phyloP scores from a whole-genome alignment of 2,329 filamentous ascomycete species.

The Venturia asperata region DNA sequence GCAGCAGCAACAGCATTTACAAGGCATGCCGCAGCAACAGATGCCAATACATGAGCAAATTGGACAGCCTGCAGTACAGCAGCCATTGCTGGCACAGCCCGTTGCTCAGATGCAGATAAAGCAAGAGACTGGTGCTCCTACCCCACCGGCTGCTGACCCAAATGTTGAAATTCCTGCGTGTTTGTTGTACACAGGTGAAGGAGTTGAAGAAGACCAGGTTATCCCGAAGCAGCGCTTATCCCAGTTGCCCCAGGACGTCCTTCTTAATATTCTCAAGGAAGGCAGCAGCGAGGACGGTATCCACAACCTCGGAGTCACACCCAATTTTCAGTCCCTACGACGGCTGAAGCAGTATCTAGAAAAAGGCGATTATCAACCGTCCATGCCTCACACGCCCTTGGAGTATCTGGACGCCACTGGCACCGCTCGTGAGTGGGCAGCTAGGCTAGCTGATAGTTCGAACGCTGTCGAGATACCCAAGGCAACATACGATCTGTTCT shows the following conservation, averaged over 20 bases:
- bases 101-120: not conserved
- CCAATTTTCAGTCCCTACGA: slow-evolving; percentile 18
- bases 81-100: not conserved
- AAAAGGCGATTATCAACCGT: slow-evolving; percentile 17
- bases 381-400: slow-evolving; percentile 11
- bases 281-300: slow-evolving; percentile 11
- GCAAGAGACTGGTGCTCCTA: not conserved
- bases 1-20: not conserved
- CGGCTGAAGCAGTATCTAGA: slow-evolving; percentile 19
- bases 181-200: slow-evolving; percentile 16
- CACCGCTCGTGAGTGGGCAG: slow-evolving; percentile 12
- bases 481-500: slow-evolving; percentile 18
- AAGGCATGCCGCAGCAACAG: not conserved
- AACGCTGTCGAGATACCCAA: slow-evolving; percentile 17
- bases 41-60: not conserved
- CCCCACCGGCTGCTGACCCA: not conserved
- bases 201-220: slow-evolving; percentile 12
- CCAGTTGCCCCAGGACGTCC: slow-evolving; percentile 18
- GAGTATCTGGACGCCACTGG: slow-evolving; percentile 18
- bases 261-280: slow-evolving; percentile 18
- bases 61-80: slow-evolving; percentile 7
- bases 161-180: slow-evolving; percentile 14
- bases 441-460: slow-evolving; percentile 15
- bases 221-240: slow-evolving; percentile 12
- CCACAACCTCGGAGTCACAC: slow-evolving; percentile 11